Base-by-base conservation (phyloP, 2,329 filamentous ascomycete species). In the Phoma sp. region DNA sequence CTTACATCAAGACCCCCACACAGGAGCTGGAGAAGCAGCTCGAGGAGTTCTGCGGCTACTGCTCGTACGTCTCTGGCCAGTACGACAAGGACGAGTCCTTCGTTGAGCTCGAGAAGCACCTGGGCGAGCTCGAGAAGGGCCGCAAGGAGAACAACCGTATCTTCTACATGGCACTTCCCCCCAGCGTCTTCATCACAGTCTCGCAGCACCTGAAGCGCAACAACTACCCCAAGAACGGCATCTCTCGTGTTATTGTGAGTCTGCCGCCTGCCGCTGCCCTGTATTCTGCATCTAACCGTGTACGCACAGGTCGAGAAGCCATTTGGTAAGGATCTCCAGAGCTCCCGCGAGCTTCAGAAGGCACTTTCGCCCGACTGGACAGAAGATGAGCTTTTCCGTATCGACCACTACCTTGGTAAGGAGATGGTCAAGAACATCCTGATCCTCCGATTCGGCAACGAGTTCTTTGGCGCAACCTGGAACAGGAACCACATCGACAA, bases 351-450 rank as follows among this genome's bases (percentile, higher is more conserved):
- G 78, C 86, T 99, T 57, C 93, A 98, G 75, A 92, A 91, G 77
- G 96, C 95, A 7, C 86, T 99, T 60, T 91, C 93, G 74, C 95
- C 95, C 36, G 92, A 99, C 80, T 99, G 95, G 96, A 95, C 91
- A 73, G 96, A 99, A 79, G 93, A 98, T 47, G 95, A 99, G 81
- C 88, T 99, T 65, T 99, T 96, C 87, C 92, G 95, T 74, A 99
- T 99, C 72, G 95, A 99, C 77, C 95, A 99, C 81, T 99, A 99
- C 78, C 87, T 99, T 40, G 96, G 96, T 71, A 99, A 99, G 84
- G 95, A 99, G 81, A 99, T 99, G 95, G 95, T 99, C 71, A 99
- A 99, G 87, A 99, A 99, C 81, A 96, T 99, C 66, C 84, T 99
- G 64, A 97, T 99, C 67, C 86, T 99, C 65, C 87, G 96, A 74